Conservation (phyloP, 1,284 basidiomycete genomes). For the Psilocybe mexicana region DNA sequence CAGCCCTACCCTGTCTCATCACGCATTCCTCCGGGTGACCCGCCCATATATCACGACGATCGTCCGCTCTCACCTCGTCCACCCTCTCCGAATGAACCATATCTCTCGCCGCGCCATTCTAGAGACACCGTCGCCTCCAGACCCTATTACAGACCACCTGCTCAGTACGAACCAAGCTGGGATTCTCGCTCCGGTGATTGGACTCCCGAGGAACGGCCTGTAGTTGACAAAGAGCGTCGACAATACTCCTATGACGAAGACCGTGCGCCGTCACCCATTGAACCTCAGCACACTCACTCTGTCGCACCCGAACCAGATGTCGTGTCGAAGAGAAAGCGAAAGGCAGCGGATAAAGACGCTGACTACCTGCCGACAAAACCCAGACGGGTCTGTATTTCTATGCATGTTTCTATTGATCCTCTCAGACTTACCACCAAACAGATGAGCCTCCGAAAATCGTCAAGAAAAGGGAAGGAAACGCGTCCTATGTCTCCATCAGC, state of each 20-base stretch:
- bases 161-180: conserved; percentile 22
- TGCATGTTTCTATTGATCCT: conserved; percentile 1
- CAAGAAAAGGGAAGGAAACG: conserved; percentile 28
- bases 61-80: conserved; percentile 21
- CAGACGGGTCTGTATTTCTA: conserved; percentile 50
- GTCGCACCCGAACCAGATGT: conserved; percentile 42
- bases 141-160: conserved; percentile 19
- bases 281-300: conserved; percentile 24
- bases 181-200: conserved; percentile 23
- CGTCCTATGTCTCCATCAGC: conserved; percentile 24
- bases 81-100: conserved; percentile 25
- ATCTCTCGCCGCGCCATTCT: conserved; percentile 20
- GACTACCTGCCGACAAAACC: conserved; percentile 55
- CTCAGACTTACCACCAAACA: conserved; percentile 13
- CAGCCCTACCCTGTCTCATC: conserved; percentile 22
- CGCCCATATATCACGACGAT: conserved; percentile 24
- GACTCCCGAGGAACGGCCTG: conserved; percentile 17
- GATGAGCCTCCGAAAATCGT: conserved; percentile 29
- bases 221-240: conserved; percentile 17
- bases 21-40: conserved; percentile 25
- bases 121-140: conserved; percentile 14
- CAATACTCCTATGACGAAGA: conserved; percentile 25
- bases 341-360: conserved; percentile 46
- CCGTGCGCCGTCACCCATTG: conserved; percentile 30
- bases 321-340: conserved; percentile 54